Percentiles rank a stretch among this genome's conserved stretches.
Conservation (phyloP, 73 alveolate species). For the Blepharisma stoltei region DNA sequence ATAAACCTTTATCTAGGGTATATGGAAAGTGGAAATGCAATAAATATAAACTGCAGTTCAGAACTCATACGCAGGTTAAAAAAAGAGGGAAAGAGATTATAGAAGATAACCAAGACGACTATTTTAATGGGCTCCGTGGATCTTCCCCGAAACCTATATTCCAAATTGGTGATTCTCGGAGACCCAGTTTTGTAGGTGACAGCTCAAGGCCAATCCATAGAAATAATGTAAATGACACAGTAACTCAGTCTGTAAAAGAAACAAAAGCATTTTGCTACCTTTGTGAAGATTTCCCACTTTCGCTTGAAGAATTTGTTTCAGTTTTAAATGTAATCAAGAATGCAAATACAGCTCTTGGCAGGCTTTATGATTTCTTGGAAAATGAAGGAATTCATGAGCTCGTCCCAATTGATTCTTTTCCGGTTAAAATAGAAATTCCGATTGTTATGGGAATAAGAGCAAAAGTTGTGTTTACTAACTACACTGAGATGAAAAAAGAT, state of each 20-base stretch:
- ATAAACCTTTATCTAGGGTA: not conserved
- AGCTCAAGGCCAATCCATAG: not conserved
- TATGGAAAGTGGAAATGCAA: constrained; percentile 33
- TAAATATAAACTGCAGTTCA: constrained; percentile 53
- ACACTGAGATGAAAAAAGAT: constrained; percentile 26
- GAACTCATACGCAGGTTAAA: not conserved
- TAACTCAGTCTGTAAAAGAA: constrained; percentile 40
- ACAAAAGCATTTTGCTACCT: constrained; percentile 59
- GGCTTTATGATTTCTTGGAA: constrained; percentile 52
- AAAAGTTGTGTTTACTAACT: constrained; percentile 60
- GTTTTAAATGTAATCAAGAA: constrained; percentile 46
- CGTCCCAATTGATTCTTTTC: constrained; percentile 56
- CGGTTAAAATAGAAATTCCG: constrained; percentile 79
- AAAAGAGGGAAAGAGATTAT: constrained; percentile 13
- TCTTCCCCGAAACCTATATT: not conserved
- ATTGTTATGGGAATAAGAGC: constrained; percentile 71
- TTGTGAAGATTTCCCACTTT: constrained; percentile 66
- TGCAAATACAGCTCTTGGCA: constrained; percentile 50
- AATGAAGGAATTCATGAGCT: constrained; percentile 50
- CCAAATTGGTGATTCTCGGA: not conserved
- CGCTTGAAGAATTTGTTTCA: constrained; percentile 50
- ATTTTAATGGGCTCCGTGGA: constrained; percentile 28
- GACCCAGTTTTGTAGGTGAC: not conserved
- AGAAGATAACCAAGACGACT: constrained; percentile 37
- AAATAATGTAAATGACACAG: not conserved